These are phyloP conservation scores for grape (Vitis vinifera) DNA, from an alignment of 164 flowering plant genomes.

Conservation along the genomic window DNA sequence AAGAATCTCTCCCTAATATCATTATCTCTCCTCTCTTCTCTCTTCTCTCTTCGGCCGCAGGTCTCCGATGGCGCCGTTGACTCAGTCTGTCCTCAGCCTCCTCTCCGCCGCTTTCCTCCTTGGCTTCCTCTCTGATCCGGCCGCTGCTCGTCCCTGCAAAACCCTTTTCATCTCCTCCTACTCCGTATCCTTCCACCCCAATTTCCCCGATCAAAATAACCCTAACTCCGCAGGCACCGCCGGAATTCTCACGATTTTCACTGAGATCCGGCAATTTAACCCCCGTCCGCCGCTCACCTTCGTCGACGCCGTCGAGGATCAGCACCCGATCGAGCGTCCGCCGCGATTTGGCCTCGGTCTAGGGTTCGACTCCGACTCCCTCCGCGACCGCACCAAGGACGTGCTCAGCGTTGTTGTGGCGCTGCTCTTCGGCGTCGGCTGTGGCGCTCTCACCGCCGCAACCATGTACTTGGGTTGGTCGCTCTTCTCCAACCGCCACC, in stretches of 20 bases:
- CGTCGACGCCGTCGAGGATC: neutral
- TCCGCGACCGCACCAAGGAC: constrained; percentile 38
- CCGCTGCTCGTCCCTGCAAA: constrained; percentile 19
- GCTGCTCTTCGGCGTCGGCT: constrained; percentile 45
- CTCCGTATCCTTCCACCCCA: constrained; percentile 21
- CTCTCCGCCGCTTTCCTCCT: neutral
- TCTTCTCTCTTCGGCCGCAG: too few species aligned
- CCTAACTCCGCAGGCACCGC: constrained; percentile 6
- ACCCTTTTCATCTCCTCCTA: constrained; percentile 28
- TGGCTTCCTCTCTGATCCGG: neutral
- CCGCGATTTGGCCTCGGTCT: neutral
- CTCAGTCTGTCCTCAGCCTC: too few species aligned
- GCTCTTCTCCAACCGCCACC: constrained; percentile 20
- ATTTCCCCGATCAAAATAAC: constrained; percentile 12
- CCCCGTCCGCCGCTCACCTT: constrained; percentile 3
- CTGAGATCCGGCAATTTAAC: constrained; percentile 16
- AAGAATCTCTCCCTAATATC: too few species aligned
- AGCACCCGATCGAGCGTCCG: neutral
- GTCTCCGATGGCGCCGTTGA: too few species aligned
- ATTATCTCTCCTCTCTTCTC: too few species aligned
- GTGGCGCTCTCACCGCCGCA: constrained; percentile 51
- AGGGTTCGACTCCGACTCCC: constrained; percentile 15
- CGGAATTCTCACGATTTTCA: constrained; percentile 26
- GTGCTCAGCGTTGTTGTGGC: constrained; percentile 43
- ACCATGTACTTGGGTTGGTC: constrained; percentile 46